Evolutionary conservation across 1,284 basidiomycete genomes (phyloP), one percentile per base, ranked within the genome.

Genomic region (Malassezia cuniculi): DNA sequence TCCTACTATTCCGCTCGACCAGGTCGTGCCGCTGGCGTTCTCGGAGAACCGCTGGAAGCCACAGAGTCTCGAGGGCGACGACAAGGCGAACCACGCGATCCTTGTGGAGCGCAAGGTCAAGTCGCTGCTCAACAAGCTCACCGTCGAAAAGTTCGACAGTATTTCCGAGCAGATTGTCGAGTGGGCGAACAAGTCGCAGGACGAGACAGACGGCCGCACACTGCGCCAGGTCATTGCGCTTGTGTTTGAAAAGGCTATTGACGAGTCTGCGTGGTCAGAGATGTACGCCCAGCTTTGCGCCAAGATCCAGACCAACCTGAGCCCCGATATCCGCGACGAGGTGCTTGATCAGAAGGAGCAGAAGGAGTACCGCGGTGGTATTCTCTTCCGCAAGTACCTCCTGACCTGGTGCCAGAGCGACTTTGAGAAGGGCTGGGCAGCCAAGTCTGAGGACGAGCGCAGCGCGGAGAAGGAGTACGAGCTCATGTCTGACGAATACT

Each of bases 241-340:
- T 39, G 84, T 95, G 31, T 94, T 94, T 69, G 87, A 95, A 69
- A 90, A 90, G 74, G 87, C 87, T 4, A 93, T 84, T 16, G 85
- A 90, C 69, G 87, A 95, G 70, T 85, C 85, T 12, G 78, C 80
- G 25, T 93, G 84, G 81, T 87, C 83, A 8, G 83, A 85, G 72
- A 93, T 94, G 84, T 94, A 95, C 68, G 90, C 90, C 19, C 79
- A 82, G 35, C 73, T 97, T 31, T 94, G 87, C 67, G 76, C 84
- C 49, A 86, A 87, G 75, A 81, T 95, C 75, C 82, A 86, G 77
- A 83, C 85, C 69, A 76, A 78, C 61, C 79, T 94, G 59, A 85
- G 80, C 55, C 74, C 79, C 27, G 78, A 80, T 32, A 83, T 95
- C 17, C 80, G 80, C 55, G 89, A 95, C 66, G 84, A 85, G 52